These are phyloP conservation scores for Fraxinus xanthoxyloides DNA, from an alignment of 305 asterid species.

Conservation along the genomic window DNA sequence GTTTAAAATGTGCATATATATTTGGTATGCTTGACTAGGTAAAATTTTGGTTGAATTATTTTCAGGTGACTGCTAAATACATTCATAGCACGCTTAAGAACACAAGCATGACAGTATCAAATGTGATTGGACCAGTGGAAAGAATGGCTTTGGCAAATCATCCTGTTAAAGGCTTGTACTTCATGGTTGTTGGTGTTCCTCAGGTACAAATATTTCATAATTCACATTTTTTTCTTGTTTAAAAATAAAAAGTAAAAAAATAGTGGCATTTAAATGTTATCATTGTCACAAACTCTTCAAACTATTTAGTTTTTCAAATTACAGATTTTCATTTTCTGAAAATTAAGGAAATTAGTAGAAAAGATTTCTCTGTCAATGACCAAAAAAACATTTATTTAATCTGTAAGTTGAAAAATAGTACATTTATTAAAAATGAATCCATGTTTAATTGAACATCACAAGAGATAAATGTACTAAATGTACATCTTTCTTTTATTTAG, in stretches of 20 bases:
- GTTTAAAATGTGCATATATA: not conserved
- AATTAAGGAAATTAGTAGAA: not conserved
- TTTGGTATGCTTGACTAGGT: no score
- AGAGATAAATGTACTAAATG: no score
- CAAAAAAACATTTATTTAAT: not conserved
- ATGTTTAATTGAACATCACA: not conserved
- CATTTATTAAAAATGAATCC: not conserved
- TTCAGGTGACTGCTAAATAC: conserved; percentile 61
- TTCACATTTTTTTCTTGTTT: not conserved
- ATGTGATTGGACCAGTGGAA: conserved; percentile 69
- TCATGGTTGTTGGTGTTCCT: conserved; percentile 67
- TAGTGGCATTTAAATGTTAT: not conserved
- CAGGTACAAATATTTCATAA: conserved; percentile 40
- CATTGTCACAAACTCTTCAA: not conserved
- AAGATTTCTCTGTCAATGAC: not conserved
- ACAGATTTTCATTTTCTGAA: not conserved
- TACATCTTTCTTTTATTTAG: not conserved
- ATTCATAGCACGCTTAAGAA: conserved; percentile 58
- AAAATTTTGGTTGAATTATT: not conserved
- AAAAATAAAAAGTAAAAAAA: not conserved
- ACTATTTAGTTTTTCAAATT: not conserved
- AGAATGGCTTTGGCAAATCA: conserved; percentile 58
- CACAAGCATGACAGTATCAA: conserved; percentile 71
- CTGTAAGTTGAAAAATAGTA: not conserved
- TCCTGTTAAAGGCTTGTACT: conserved; percentile 73